phyloP scores from a whole-genome alignment of 163 green algal species.

The Chloroidium sp. region DNA sequence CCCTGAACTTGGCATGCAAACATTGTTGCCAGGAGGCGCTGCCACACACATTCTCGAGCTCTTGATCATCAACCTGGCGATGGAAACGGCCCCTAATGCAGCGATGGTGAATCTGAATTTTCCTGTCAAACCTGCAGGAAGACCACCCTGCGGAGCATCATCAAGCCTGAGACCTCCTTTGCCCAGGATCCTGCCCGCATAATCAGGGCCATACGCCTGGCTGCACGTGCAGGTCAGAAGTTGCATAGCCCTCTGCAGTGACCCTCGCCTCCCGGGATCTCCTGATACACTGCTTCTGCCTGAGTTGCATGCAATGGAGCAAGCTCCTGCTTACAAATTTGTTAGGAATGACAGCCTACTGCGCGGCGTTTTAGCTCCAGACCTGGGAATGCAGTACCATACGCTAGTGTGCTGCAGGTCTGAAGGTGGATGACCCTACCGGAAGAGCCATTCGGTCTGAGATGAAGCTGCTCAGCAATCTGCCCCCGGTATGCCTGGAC shows the following conservation, averaged over 20 bases:
- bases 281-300: too few species aligned
- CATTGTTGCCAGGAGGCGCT: background rate
- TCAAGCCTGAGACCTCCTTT: conserved; percentile 30
- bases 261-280: too few species aligned
- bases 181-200: conserved; percentile 50
- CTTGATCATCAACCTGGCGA: too few species aligned
- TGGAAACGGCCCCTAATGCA: too few species aligned
- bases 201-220: conserved; percentile 49
- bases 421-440: conserved; percentile 17
- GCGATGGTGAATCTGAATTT: too few species aligned
- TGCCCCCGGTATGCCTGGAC: background rate
- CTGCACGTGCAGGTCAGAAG: conserved; percentile 23
- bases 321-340: too few species aligned
- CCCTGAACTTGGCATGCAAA: background rate
- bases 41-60: too few species aligned
- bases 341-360: too few species aligned
- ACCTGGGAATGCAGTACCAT: too few species aligned
- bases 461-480: background rate
- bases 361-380: too few species aligned
- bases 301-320: too few species aligned
- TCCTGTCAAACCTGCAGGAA: background rate
- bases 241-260: too few species aligned
- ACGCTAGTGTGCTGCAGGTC: background rate
- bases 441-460: conserved; percentile 8
- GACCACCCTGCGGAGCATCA: conserved; percentile 36